Evolutionary conservation across 2,329 filamentous ascomycete species (phyloP).

Genomic region (Purpureocillium lavendulum): DNA sequence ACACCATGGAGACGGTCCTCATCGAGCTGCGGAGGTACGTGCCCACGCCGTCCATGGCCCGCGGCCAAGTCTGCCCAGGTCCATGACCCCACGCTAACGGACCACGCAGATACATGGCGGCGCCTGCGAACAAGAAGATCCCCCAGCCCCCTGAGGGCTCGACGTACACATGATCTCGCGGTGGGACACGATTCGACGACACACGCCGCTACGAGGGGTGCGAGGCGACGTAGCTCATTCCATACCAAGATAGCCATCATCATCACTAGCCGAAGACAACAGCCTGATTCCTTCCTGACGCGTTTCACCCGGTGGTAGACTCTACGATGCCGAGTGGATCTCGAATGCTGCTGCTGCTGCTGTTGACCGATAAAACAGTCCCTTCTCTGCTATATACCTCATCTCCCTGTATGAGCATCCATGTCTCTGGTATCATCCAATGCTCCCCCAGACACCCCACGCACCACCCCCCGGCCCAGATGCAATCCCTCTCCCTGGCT

Average conservation of each 20-base stretch:
- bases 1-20: constrained; percentile 90
- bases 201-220: not conserved
- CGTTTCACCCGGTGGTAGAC: no score
- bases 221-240: no score
- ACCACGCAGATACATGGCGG: constrained; percentile 73
- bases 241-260: no score
- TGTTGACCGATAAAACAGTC: no score
- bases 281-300: no score
- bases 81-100: not conserved
- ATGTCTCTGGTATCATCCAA: not conserved
- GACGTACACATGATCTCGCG: constrained; percentile 25
- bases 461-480: not conserved
- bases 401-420: no score
- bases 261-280: no score
- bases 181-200: not conserved
- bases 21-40: constrained; percentile 71
- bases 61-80: no score
- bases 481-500: not conserved
- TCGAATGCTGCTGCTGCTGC: no score
- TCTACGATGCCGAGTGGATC: no score
- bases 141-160: constrained; percentile 87
- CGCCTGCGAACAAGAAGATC: constrained; percentile 86
- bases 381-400: no score
- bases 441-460: not conserved
- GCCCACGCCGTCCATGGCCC: not conserved